Evolutionary conservation across 139 green algal species (phyloP).

Genomic region (Deuterostichococcus epilithicus): DNA sequence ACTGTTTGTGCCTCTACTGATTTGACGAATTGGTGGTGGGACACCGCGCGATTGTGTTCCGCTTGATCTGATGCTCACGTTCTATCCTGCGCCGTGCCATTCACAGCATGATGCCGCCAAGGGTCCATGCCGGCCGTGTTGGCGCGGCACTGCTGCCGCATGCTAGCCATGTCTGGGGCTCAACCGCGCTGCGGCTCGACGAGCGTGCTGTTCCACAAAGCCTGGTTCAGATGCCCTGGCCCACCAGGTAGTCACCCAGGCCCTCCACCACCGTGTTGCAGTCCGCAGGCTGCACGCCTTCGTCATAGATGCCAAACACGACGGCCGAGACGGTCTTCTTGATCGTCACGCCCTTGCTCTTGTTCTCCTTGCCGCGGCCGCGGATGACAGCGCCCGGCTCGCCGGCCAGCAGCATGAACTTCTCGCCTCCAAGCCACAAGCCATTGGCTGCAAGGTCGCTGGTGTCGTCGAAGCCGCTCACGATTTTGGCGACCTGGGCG

Average conservation of each 20-base stretch:
- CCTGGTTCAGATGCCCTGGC: constrained; percentile 53
- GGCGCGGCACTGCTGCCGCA: too few species aligned
- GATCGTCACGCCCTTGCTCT: constrained; percentile 50
- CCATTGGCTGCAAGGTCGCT: constrained; percentile 41
- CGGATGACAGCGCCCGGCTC: constrained; percentile 60
- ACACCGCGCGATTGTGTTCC: too few species aligned
- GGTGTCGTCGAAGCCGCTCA: constrained; percentile 48
- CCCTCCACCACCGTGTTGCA: constrained; percentile 63
- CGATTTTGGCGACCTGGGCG: constrained; percentile 24
- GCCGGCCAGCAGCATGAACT: constrained; percentile 60
- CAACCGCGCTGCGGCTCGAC: too few species aligned
- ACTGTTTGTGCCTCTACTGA: too few species aligned
- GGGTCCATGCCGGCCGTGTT: too few species aligned
- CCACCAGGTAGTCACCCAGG: constrained; percentile 67
- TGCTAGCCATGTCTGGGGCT: too few species aligned
- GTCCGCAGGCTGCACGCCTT: constrained; percentile 57
- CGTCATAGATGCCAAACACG: constrained; percentile 67
- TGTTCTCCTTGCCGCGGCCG: constrained; percentile 23
- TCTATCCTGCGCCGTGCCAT: too few species aligned
- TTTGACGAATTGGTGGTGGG: too few species aligned
- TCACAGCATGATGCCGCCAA: too few species aligned
- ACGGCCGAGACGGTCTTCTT: constrained; percentile 71
- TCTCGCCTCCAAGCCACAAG: constrained; percentile 49
- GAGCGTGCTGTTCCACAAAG: too few species aligned
- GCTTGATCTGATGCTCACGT: too few species aligned